Conservation (phyloP, 176 grass and related monocot species). For the Aegilops tauschii region DNA sequence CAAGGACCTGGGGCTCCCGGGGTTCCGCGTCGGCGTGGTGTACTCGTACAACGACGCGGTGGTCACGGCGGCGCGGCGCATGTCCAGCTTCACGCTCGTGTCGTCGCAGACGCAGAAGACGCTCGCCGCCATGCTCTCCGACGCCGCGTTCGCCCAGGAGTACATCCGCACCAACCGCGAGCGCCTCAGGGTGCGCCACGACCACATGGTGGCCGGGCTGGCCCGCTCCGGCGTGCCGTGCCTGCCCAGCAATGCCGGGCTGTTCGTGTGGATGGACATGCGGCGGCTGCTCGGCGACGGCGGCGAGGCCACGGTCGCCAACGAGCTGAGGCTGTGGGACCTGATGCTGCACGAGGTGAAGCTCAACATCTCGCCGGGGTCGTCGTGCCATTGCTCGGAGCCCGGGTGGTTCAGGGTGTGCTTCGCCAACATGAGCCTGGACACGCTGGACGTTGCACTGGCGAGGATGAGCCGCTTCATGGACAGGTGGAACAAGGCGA, state of each 20-base stretch:
- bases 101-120: constrained; percentile 89
- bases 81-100: constrained; percentile 94
- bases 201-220: constrained; percentile 50
- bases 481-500: constrained; percentile 46
- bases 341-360: constrained; percentile 55
- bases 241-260: constrained; percentile 64
- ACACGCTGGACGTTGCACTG: constrained; percentile 70
- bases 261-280: constrained; percentile 95
- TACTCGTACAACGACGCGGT: constrained; percentile 89
- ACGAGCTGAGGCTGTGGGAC: constrained; percentile 69
- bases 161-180: constrained; percentile 72
- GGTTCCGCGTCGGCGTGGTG: constrained; percentile 69
- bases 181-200: constrained; percentile 58
- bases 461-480: constrained; percentile 59
- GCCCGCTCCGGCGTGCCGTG: constrained; percentile 58
- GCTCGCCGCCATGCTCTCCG: constrained; percentile 67
- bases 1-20: constrained; percentile 81
- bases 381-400: constrained; percentile 86
- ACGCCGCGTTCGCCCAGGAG: constrained; percentile 44
- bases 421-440: constrained; percentile 86
- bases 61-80: constrained; percentile 72
- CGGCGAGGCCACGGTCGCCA: constrained; percentile 31
- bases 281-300: constrained; percentile 15
- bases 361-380: constrained; percentile 83
- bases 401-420: constrained; percentile 94